phyloP scores from a whole-genome alignment of 371 early-diverging fungal species.

The Furculomyces boomerangus region DNA sequence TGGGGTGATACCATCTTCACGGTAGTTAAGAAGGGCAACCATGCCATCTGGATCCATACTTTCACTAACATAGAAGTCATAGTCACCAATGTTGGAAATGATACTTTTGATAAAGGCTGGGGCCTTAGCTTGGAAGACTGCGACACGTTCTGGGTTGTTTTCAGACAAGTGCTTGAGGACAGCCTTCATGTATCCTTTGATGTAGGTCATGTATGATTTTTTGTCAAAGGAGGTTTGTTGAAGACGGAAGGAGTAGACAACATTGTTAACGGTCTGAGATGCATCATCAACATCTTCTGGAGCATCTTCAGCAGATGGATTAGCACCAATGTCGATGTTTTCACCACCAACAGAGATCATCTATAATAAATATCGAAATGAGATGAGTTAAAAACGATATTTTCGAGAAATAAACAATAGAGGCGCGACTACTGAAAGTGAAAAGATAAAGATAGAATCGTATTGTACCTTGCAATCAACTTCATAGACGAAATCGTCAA shows the following conservation, averaged over 20 bases:
- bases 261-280: slow-evolving; percentile 58
- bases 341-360: slow-evolving; percentile 47
- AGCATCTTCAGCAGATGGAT: slow-evolving; percentile 76
- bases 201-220: slow-evolving; percentile 78
- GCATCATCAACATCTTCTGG: slow-evolving; percentile 37
- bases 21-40: slow-evolving; percentile 84
- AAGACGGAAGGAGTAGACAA: slow-evolving; percentile 68
- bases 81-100: slow-evolving; percentile 64
- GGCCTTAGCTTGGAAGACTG: slow-evolving; percentile 49
- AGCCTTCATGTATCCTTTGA: slow-evolving; percentile 86
- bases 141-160: slow-evolving; percentile 44
- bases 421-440: no score
- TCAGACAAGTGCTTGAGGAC: slow-evolving; percentile 39
- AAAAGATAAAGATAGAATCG: no score
- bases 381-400: no score
- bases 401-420: no score
- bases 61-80: slow-evolving; percentile 82
- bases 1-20: slow-evolving; percentile 82
- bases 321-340: slow-evolving; percentile 83
- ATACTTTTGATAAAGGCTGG: slow-evolving; percentile 54
- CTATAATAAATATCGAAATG: no score
- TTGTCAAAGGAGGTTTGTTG: slow-evolving; percentile 65
- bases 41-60: slow-evolving; percentile 75
- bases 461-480: slow-evolving; percentile 72
- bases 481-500: slow-evolving; percentile 53